Conservation (phyloP, 148 eudicot genomes). For the Silene latifolia region DNA sequence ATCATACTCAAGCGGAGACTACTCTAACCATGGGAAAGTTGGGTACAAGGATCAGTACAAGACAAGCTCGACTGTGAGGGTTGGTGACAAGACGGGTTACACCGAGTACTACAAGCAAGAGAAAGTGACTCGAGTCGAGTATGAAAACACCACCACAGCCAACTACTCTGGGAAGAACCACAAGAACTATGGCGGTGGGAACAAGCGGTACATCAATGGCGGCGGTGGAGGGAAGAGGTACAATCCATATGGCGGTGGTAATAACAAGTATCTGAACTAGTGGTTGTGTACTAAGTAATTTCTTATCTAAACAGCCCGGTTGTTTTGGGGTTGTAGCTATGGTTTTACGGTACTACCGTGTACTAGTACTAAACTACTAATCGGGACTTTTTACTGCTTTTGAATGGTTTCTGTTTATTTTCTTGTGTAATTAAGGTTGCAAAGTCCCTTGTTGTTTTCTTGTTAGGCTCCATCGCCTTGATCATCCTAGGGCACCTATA, state of each 20-base stretch:
- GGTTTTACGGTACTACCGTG: too few relatives aligned
- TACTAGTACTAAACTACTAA: too few relatives aligned
- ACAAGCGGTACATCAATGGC: not conserved
- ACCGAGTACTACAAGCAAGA: conserved; percentile 24
- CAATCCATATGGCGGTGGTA: not conserved
- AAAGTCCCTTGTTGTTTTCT: too few relatives aligned
- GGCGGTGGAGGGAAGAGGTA: not conserved
- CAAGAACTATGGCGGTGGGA: not conserved
- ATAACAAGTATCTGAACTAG: not conserved
- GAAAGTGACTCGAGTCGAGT: conserved; percentile 19
- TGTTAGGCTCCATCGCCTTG: too few relatives aligned
- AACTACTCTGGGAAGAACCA: not conserved
- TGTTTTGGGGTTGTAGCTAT: not conserved
- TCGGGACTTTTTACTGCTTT: too few relatives aligned
- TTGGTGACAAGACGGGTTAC: conserved; percentile 25
- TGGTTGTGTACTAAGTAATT: not conserved
- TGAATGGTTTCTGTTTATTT: too few relatives aligned
- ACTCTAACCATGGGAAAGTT: conserved; percentile 11
- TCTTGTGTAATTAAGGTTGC: too few relatives aligned
- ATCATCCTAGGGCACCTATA: too few relatives aligned
- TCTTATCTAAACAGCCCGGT: not conserved
- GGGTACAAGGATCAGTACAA: conserved; percentile 26
- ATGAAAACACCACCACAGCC: too few relatives aligned
- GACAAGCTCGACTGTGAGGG: conserved; percentile 13
- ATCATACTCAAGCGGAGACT: conserved; percentile 19